Evolutionary conservation across 2,329 filamentous ascomycete genomes (phyloP).

Genomic region (Xylaria polymorpha): DNA sequence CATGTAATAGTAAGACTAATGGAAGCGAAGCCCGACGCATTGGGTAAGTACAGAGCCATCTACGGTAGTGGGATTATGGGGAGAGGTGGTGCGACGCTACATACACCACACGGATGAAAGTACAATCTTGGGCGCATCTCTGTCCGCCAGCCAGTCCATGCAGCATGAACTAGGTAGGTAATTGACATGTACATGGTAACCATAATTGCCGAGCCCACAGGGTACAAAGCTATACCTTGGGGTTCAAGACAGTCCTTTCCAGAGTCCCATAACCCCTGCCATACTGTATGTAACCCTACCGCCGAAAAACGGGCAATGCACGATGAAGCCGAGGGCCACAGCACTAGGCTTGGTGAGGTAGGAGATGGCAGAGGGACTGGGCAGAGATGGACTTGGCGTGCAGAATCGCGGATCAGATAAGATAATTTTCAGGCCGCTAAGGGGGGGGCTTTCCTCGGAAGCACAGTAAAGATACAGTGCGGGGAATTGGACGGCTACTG

Average conservation of each 20-base stretch:
- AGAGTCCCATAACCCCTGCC: no score
- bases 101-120: constrained; percentile 7
- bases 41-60: constrained; percentile 3
- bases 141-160: constrained; percentile 17
- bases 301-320: constrained; percentile 39
- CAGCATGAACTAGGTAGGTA: background rate
- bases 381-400: constrained; percentile 27
- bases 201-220: constrained; percentile 28
- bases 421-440: constrained; percentile 42
- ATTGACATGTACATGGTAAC: constrained; percentile 37
- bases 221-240: constrained; percentile 41
- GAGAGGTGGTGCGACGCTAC: constrained; percentile 17
- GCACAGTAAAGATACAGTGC: background rate
- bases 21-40: constrained; percentile 23
- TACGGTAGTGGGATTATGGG: constrained; percentile 12
- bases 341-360: constrained; percentile 37
- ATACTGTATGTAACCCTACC: no score
- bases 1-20: constrained; percentile 13
- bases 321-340: constrained; percentile 25
- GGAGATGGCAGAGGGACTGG: constrained; percentile 19
- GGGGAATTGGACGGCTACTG: background rate
- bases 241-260: constrained; percentile 1
- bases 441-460: background rate
- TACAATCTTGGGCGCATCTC: constrained; percentile 32
- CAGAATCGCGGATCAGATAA: constrained; percentile 50